phyloP scores from a whole-genome alignment of 331 rosid species.

The Quercus phellos region DNA sequence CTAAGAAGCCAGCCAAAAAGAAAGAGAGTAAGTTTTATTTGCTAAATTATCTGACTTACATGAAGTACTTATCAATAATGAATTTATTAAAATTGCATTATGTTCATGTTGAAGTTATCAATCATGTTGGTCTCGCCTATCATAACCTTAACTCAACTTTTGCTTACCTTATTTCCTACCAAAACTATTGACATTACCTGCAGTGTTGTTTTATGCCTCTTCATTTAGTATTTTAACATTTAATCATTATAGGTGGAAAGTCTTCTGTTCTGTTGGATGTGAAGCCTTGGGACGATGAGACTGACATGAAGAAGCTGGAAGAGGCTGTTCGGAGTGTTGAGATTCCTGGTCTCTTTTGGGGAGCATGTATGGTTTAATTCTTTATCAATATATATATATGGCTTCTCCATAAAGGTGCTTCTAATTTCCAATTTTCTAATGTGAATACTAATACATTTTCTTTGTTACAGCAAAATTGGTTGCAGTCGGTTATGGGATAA shows the following conservation, averaged over 20 bases:
- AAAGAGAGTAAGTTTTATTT: constrained; percentile 65
- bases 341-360: constrained; percentile 75
- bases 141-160: not conserved
- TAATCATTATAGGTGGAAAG: constrained; percentile 52
- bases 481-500: constrained; percentile 82
- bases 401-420: not conserved
- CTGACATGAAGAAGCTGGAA: constrained; percentile 90
- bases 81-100: not conserved
- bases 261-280: constrained; percentile 80
- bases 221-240: not conserved
- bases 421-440: not conserved
- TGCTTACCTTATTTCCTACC: not conserved
- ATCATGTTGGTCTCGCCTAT: not conserved
- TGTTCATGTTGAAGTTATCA: not conserved
- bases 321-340: constrained; percentile 70
- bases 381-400: not conserved
- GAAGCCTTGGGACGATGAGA: constrained; percentile 92
- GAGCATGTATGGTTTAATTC: constrained; percentile 58
- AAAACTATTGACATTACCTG: not conserved
- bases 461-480: constrained; percentile 60
- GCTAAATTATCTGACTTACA: not conserved
- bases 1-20: constrained; percentile 73
- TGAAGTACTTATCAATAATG: not conserved
- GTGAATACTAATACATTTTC: not conserved
- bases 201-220: not conserved